phyloP scores from a whole-genome alignment of 192 early-diverging fungal genomes.

The Rhizophagus sp. region DNA sequence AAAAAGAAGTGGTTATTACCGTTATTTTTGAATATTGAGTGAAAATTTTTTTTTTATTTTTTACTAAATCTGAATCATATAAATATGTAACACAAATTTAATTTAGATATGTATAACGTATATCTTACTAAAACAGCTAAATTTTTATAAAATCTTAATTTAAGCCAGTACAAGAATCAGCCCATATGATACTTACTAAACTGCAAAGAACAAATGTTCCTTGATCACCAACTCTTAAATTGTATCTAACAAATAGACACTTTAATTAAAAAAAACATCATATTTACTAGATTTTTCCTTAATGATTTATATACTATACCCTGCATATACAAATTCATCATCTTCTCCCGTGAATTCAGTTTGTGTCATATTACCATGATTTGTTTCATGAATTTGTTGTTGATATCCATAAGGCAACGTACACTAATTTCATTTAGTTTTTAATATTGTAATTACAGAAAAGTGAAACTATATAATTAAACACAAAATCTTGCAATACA shows the following conservation, averaged over 20 bases:
- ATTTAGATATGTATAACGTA: too few relatives aligned
- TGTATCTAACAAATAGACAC: background rate
- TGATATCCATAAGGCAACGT: slow-evolving; percentile 12
- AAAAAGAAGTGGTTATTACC: too few relatives aligned
- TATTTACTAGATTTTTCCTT: background rate
- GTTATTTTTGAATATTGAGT: too few relatives aligned
- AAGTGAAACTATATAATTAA: background rate
- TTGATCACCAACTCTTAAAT: slow-evolving; percentile 9
- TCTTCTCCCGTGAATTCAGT: slow-evolving; percentile 17
- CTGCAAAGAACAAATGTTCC: slow-evolving; percentile 25
- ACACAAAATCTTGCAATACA: background rate
- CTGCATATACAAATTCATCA: slow-evolving; percentile 23
- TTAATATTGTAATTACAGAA: too few relatives aligned
- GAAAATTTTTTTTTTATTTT: too few relatives aligned
- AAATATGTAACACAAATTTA: too few relatives aligned
- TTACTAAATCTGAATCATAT: too few relatives aligned
- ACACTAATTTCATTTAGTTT: background rate
- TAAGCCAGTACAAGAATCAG: too few relatives aligned
- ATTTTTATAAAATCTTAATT: too few relatives aligned
- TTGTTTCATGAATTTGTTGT: background rate
- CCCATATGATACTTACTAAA: background rate
- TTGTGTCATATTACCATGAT: slow-evolving; percentile 10
- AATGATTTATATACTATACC: background rate
- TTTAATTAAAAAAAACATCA: background rate
- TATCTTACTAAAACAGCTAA: too few relatives aligned